Base-by-base conservation (phyloP, 139 green algal genomes). In the Asterochloris erici region DNA sequence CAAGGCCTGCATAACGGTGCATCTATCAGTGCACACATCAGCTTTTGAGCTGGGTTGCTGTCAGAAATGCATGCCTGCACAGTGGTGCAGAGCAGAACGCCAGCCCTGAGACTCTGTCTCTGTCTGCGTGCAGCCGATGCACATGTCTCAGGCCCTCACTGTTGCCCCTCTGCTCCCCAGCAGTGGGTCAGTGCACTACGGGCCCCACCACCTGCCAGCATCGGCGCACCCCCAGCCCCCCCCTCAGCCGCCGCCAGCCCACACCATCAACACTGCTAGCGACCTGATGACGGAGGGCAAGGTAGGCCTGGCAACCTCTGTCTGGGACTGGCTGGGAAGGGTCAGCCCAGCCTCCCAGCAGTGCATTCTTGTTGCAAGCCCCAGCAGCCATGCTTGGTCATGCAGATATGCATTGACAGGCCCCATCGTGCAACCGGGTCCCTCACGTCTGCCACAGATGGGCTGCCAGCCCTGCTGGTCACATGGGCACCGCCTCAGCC, bases 231-330 rank as follows among this genome's bases (percentile, higher is more conserved):
- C 61, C 27, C 68, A 54, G 6, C 68, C 66, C 2, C 17, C 81
- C 69, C 77, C 78, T 27, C 69, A 78, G 9, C 83, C 78, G 14
- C 82, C 82, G 11, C 83, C 77, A 24, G 61, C 69, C 17, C 77
- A 86, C 76, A 79, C 76, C 21, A 28, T 83, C 47, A 82, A 73
- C 77, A 80, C 78, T 61, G 77, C 82, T 12, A 28, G 26, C 24
- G 68, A 85, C 70, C 74, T 78, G 24, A 81, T 78, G 69, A 79
- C 77, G 12, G 62, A 47, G 23, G 80, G 70, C 71, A 84, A 79
- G 80, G 80, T 84, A 66, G 29, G 47, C 28, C 15, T 54, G 2
- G 38, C 38, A 54, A 6, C 38, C 6, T 6, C 6, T 54, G 38
- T 2, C 38, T 54, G 38, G 38, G 38, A 54, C 6, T 6, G 38